Base-by-base conservation (phyloP, 1,139 yeast species). In the Torulaspora pretoriensis region DNA sequence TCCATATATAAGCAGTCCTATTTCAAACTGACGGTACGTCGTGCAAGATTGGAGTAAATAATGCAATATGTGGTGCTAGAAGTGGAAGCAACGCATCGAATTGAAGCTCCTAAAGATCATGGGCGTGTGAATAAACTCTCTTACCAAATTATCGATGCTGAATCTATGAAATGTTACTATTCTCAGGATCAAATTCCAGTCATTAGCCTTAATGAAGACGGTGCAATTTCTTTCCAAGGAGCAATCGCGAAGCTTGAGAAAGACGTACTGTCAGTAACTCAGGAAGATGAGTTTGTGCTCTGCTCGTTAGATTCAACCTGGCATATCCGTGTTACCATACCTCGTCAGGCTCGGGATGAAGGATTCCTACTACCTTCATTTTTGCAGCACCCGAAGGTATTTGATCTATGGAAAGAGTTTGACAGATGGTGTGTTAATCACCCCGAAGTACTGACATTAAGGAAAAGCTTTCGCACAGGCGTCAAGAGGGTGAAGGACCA, bases 301-400 rank as follows among this genome's bases (percentile, higher is more conserved):
- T 83, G 88, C 35, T 74, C 89, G 1, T 71, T 78, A 52, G 80
- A 81, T 57, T 68, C 74, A 9, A 72, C 81, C 8, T 77, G 83
- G 78, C 83, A 81, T 54, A 67, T 90, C 39, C 73, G 90, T 50
- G 90, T 88, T 27, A 87, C 84, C 56, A 65, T 90, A 23, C 82
- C 86, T 4, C 73, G 95, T 40, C 95, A 87, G 61, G 88, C 95
- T 8, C 72, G 87, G 33, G 95, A 87, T 61, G 81, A 84, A 61
- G 75, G 78, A 10, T 79, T 85, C 45, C 76, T 71, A 2, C 71
- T 90, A 48, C 96, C 97, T 0, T 71, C 77, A 2, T 87, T 83
- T 60, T 68, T 90, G 50, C 87, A 82, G 60, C 82, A 81, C 54
- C 88, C 96, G 2, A 72, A 81, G 36, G 74, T 84, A 23, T 88